Base-by-base conservation (phyloP, 2,329 filamentous ascomycete genomes). In the Fusarium sororula region DNA sequence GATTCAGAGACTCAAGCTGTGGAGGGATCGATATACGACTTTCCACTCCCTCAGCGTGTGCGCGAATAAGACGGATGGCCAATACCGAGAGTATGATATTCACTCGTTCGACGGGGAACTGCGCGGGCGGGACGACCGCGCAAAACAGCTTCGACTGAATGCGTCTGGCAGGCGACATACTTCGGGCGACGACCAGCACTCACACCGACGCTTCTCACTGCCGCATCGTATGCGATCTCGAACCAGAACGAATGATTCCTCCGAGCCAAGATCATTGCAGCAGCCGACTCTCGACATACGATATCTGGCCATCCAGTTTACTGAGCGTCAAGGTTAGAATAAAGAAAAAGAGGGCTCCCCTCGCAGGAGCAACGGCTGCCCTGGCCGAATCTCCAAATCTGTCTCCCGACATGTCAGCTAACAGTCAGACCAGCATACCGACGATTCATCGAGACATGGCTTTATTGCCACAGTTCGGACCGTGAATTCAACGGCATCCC, bases 1-100 rank as follows among this genome's bases (percentile, higher is more conserved):
- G 4, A 87, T 88, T 47, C 87, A 88, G 77, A 81, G 87, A 58
- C 82, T 88, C 70, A 88, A 88, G 79, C 79, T 88, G 32, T 88
- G 87, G 87, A 82, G 83, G 60, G 87, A 88, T 72, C 81, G 83
- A 53, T 84, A 86, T 62, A 85, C 84, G 18, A 84, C 83, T 7
- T 84, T 83, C 48, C 85, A 88, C 75, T 86, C 83, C 32, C 68
- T 88, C 38, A 85, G 85, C 14, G 79, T 88, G 24, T 84, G 85
- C 62, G 86, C 86, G 38, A 87, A 87, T 70, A 84, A 85, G 59
- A 80, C 80, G 13, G 84, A 86, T 54, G 80, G 84, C 11, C 81
- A 82, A 22, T 86, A 86, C 72, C 85, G 84, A 54, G 87, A 88
- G 73, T 88, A 86, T 68, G 80, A 84, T 39, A 81, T 88, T 15